Evolutionary conservation across 495 filamentous ascomycete genomes (phyloP).

Genomic region (Glonium stellatum): DNA sequence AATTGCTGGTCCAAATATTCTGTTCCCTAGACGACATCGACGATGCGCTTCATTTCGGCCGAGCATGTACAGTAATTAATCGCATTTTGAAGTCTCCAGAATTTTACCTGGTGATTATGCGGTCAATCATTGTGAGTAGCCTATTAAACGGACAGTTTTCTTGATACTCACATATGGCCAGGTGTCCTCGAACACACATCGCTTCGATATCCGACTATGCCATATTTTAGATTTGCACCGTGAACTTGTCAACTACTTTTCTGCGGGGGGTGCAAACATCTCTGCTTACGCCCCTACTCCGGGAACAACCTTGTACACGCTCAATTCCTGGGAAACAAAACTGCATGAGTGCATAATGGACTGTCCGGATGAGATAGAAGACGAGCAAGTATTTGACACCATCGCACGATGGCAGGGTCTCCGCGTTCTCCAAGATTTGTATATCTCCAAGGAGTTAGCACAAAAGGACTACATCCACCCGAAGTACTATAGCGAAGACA

Average conservation of each 20-base stretch:
- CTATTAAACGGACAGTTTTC: too few species aligned
- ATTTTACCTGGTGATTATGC: constrained; percentile 13
- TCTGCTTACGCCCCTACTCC: neutral
- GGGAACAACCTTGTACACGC: neutral
- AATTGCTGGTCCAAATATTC: constrained; percentile 13
- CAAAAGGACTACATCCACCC: constrained; percentile 5
- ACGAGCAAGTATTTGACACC: constrained; percentile 9
- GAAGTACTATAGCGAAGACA: neutral
- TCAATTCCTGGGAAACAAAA: neutral
- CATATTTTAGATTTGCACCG: constrained; percentile 11
- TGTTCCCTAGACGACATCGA: constrained; percentile 10
- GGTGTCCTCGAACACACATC: neutral
- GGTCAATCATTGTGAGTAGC: constrained; percentile 7
- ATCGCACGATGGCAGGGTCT: constrained; percentile 16
- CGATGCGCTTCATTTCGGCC: constrained; percentile 17
- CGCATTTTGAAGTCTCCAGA: neutral
- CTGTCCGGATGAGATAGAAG: neutral
- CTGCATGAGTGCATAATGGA: neutral
- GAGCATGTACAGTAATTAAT: constrained; percentile 3
- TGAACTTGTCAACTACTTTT: constrained; percentile 1
- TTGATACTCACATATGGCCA: too few species aligned
- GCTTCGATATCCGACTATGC: constrained; percentile 18
- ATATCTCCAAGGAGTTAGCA: constrained; percentile 2
- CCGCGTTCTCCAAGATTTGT: constrained; percentile 8
- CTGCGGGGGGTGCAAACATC: neutral